A percentile compares a stretch with the other conserved stretches of the same genome.
Evolutionary conservation across 2,329 filamentous ascomycete species (phyloP).

Genomic region (Fusarium proliferatum): DNA sequence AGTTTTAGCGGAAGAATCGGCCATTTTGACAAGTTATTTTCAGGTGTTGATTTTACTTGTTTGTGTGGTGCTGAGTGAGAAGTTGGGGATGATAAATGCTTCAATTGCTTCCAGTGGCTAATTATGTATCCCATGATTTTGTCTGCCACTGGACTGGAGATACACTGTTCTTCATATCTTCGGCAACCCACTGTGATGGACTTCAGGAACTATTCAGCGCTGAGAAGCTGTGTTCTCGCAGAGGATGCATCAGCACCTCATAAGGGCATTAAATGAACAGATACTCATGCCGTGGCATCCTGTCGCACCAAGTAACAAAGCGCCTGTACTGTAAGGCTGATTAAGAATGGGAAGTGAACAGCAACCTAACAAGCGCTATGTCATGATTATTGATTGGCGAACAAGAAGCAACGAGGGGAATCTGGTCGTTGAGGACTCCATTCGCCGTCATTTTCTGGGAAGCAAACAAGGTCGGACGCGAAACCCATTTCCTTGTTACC

Average conservation of each 20-base stretch:
- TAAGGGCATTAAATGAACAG: conserved; percentile 1
- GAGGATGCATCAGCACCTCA: no score
- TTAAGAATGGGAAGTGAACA: neutral
- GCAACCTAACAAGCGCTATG: neutral
- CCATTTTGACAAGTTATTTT: neutral
- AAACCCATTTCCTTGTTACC: neutral
- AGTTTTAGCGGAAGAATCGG: neutral
- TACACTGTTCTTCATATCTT: neutral
- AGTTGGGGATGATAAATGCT: neutral
- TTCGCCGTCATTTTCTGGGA: neutral
- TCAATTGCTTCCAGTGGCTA: neutral
- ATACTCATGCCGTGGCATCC: neutral
- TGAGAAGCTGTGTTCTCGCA: neutral
- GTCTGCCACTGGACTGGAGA: neutral
- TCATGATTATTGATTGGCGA: neutral
- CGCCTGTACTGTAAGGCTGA: neutral
- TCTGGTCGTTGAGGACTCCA: neutral
- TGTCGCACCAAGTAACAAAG: neutral
- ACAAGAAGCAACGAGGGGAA: neutral
- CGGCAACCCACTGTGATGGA: neutral
- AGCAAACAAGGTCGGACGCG: neutral
- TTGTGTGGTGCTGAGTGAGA: neutral
- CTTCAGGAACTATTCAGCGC: neutral
- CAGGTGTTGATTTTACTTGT: neutral
- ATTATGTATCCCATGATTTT: neutral